A percentile compares a stretch with the other conserved stretches of the same genome.
phyloP scores from a whole-genome alignment of 208 protist genomes.

The Hexamita inflata region DNA sequence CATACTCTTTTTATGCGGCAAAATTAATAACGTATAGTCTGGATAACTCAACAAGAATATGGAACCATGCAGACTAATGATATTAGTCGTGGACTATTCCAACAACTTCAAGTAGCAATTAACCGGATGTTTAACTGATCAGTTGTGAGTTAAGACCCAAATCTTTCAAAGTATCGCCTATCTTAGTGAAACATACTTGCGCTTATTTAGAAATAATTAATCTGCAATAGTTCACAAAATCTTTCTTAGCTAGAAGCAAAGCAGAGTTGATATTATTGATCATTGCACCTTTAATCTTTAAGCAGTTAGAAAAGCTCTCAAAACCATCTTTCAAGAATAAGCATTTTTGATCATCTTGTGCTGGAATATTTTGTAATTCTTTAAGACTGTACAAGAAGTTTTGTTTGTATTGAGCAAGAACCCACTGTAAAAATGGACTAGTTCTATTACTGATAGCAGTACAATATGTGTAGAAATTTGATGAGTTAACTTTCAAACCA shows the following conservation, averaged over 20 bases:
- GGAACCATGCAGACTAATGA: constrained; percentile 15
- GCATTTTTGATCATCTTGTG: neutral
- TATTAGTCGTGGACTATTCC: neutral
- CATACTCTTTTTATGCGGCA: neutral
- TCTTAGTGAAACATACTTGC: neutral
- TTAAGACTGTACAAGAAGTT: neutral
- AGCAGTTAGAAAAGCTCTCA: neutral
- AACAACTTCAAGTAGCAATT: neutral
- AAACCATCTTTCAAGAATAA: neutral
- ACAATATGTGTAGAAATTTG: neutral
- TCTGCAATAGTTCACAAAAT: neutral
- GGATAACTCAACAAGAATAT: neutral
- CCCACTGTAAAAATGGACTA: neutral
- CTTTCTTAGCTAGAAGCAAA: neutral
- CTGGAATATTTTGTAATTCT: neutral
- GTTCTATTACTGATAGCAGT: neutral
- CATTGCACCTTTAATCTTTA: constrained; percentile 26
- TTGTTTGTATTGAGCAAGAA: neutral
- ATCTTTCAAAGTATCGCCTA: neutral
- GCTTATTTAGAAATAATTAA: neutral
- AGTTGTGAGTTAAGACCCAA: neutral
- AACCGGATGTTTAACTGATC: neutral
- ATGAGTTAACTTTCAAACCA: neutral
- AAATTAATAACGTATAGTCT: neutral
- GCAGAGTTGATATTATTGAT: neutral